Evolutionary conservation across 768 basidiomycete species (phyloP).

Genomic region (Coprinellus micaceus): DNA sequence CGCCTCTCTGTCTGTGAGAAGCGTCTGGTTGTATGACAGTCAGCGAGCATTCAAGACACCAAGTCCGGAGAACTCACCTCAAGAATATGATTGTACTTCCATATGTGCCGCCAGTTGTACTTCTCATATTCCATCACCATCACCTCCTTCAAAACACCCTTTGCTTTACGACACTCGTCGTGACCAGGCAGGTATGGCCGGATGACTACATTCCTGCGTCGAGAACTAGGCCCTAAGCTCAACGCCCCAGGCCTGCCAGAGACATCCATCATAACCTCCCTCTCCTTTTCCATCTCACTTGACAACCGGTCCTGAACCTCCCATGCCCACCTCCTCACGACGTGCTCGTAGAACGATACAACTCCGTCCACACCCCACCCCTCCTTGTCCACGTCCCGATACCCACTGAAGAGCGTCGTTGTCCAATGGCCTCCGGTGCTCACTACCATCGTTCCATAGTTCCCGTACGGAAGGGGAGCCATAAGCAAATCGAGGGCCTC

Average conservation of each 20-base stretch:
- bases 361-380: slow-evolving; percentile 42
- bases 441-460: slow-evolving; percentile 60
- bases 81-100: slow-evolving; percentile 53
- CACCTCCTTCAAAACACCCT: slow-evolving; percentile 43
- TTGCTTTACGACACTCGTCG: slow-evolving; percentile 52
- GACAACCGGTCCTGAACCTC: slow-evolving; percentile 39
- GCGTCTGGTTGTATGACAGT: slow-evolving; percentile 33
- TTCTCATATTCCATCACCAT: slow-evolving; percentile 42
- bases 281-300: slow-evolving; percentile 28
- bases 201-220: slow-evolving; percentile 43
- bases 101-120: slow-evolving; percentile 67
- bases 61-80: slow-evolving; percentile 36
- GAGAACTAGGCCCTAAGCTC: background rate
- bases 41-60: background rate
- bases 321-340: slow-evolving; percentile 52
- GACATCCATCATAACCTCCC: background rate
- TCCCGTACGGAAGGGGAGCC: slow-evolving; percentile 41
- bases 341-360: slow-evolving; percentile 50
- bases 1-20: slow-evolving; percentile 32
- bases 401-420: slow-evolving; percentile 45
- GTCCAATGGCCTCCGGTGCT: slow-evolving; percentile 74
- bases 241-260: background rate
- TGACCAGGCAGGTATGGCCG: slow-evolving; percentile 64
- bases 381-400: slow-evolving; percentile 20
- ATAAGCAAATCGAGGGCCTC: slow-evolving; percentile 54